Evolutionary conservation across 345 rosid genomes (phyloP).

Genomic region (Populus davidiana): DNA sequence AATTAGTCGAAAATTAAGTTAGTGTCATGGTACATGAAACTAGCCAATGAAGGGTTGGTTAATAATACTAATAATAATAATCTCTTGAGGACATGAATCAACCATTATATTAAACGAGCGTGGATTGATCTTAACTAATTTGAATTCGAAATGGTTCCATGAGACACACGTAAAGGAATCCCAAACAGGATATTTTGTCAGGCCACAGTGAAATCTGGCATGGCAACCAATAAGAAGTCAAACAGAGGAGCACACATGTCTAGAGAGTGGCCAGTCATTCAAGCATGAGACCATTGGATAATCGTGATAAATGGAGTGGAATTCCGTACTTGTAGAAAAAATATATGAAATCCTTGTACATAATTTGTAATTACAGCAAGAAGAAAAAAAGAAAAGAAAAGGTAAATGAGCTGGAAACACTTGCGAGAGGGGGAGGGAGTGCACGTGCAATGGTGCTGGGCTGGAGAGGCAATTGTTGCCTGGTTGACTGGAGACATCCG

Average conservation of each 20-base stretch:
- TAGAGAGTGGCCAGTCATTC: neutral
- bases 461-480: constrained; percentile 37
- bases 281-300: neutral
- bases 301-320: neutral
- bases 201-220: neutral
- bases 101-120: too few relatives aligned
- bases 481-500: constrained; percentile 67
- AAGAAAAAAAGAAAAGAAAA: neutral
- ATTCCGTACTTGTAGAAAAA: neutral
- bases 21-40: too few relatives aligned
- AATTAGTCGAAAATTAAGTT: too few relatives aligned
- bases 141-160: too few relatives aligned
- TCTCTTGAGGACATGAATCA: too few relatives aligned
- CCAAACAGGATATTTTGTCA: neutral
- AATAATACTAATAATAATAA: too few relatives aligned
- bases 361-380: neutral
- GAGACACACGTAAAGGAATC: too few relatives aligned
- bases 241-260: too few relatives aligned
- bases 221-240: neutral
- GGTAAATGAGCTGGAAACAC: constrained; percentile 35
- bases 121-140: too few relatives aligned
- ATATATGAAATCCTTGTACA: neutral
- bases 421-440: constrained; percentile 23
- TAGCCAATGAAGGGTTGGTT: too few relatives aligned
- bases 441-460: constrained; percentile 29